Base-by-base conservation (phyloP, 768 basidiomycete species). In the Candolleomyces efflorescens region DNA sequence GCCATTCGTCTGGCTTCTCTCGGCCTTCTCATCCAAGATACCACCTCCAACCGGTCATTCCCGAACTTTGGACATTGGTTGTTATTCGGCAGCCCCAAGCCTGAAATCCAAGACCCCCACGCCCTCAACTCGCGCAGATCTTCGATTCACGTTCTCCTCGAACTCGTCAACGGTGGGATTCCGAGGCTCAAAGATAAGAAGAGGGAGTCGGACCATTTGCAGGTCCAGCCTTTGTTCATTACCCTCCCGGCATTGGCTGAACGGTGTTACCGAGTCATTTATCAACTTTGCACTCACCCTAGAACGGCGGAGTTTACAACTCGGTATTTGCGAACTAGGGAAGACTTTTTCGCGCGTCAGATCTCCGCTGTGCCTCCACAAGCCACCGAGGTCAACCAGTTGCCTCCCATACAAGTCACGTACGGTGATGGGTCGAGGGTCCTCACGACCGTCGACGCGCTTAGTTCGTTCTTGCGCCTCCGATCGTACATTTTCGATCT, bases 31-130 rank as follows among this genome's bases (percentile, higher is more conserved):
- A 82, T 92, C 43, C 83, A 84, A 57, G 90, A 88, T 59, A 94
- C 94, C 0, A 74, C 80, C n/a, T 68, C 73, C 0, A 79, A 75
- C 45, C 72, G 80, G 9, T 71, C 83, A 0, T 91, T 84, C 62
- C 94, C 94, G 5, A 97, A 94, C 64, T 66, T 96, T 18, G 89
- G 90, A 0, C 94, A 97, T 71, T 90, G 92, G 73, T 74, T 98
- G 11, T 79, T 97, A 20, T 91, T 95, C 64, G 89, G 90, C 20
- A 75, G 79, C 3, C 69, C 78, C 1, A 77, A 77, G n/a, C 73
- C 74, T 7, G 83, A 86, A 26, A 86, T 92, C 27, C 85, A 90
- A 63, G 90, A 92, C 66, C 90, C 90, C 2, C 83, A 84, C 64
- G 90, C 90, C 5, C 77, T 90, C 2, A 85, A 86, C 37, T 82